Conservation (phyloP, 805 yeast species). For the Brettanomyces anomalus region DNA sequence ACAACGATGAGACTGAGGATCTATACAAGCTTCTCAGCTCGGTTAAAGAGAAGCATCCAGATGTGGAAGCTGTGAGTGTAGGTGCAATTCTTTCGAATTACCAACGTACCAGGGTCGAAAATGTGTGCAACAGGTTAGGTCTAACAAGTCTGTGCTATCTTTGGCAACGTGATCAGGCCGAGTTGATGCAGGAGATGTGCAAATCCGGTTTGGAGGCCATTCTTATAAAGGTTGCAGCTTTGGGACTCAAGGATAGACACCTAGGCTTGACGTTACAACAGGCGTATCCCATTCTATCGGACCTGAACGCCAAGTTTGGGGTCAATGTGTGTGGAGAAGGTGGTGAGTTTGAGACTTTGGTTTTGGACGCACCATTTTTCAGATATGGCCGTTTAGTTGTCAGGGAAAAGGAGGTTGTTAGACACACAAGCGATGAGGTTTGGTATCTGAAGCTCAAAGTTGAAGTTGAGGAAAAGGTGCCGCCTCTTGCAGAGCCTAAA, state of each 20-base stretch:
- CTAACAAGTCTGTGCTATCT: conserved; percentile 65
- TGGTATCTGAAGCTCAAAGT: conserved; percentile 54
- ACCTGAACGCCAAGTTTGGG: conserved; percentile 57
- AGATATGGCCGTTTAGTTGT: conserved; percentile 39
- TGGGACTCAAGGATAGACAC: conserved; percentile 62
- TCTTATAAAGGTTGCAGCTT: conserved; percentile 86
- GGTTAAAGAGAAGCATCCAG: conserved; percentile 53
- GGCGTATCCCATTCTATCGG: conserved; percentile 47
- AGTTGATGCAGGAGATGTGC: conserved; percentile 78
- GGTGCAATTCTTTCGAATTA: conserved; percentile 96
- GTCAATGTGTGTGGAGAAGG: conserved; percentile 98
- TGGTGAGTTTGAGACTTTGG: conserved; percentile 94
- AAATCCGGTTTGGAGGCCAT: conserved; percentile 63
- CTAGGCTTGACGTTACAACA: conserved; percentile 61
- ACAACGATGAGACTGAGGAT: conserved; percentile 84
- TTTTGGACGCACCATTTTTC: conserved; percentile 85
- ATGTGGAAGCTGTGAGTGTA: conserved; percentile 77
- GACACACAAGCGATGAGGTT: conserved; percentile 58
- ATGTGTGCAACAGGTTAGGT: conserved; percentile 70
- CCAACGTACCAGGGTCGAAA: conserved; percentile 89
- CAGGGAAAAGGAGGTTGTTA: conserved; percentile 28
- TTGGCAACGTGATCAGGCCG: conserved; percentile 84
- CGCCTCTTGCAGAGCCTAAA: conserved; percentile 7
- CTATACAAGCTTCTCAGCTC: conserved; percentile 41
- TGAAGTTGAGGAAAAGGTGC: conserved; percentile 28